phyloP scores from a whole-genome alignment of 768 basidiomycete species.

The Lactarius deliciosus region DNA sequence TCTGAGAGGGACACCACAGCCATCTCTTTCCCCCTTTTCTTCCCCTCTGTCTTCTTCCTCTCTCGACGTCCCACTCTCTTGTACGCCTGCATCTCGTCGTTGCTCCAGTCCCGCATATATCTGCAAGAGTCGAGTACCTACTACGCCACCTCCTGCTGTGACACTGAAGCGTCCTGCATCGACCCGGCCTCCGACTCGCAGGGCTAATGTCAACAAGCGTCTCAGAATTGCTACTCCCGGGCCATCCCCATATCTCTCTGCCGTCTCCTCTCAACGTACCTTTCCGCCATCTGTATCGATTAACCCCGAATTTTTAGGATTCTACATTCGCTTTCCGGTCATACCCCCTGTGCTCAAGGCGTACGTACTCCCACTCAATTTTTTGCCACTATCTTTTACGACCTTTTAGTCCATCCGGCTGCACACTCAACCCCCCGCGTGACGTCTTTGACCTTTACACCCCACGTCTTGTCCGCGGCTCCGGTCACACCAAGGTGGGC shows the following conservation, averaged over 20 bases:
- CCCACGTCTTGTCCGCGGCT: slow-evolving; percentile 72
- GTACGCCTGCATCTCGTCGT: slow-evolving; percentile 2
- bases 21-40: slow-evolving; percentile 23
- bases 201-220: neutral
- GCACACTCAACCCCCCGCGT: slow-evolving; percentile 60
- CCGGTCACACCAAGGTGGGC: slow-evolving; percentile 66
- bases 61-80: slow-evolving; percentile 25
- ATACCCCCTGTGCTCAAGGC: slow-evolving; percentile 38
- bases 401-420: slow-evolving; percentile 35
- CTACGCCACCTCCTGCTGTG: neutral
- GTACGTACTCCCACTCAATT: neutral
- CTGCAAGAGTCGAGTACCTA: neutral
- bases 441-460: slow-evolving; percentile 69
- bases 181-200: neutral
- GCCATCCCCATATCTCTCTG: neutral
- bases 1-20: slow-evolving; percentile 21
- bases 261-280: slow-evolving; percentile 43
- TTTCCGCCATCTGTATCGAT: slow-evolving; percentile 52
- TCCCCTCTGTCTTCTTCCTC: slow-evolving; percentile 24
- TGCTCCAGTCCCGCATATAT: neutral
- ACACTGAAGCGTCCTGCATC: slow-evolving; percentile 15
- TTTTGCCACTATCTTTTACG: neutral
- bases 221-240: neutral
- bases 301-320: slow-evolving; percentile 52
- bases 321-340: slow-evolving; percentile 70